Conservation (phyloP, 805 yeast genomes). For the Cyberlindnera americana region DNA sequence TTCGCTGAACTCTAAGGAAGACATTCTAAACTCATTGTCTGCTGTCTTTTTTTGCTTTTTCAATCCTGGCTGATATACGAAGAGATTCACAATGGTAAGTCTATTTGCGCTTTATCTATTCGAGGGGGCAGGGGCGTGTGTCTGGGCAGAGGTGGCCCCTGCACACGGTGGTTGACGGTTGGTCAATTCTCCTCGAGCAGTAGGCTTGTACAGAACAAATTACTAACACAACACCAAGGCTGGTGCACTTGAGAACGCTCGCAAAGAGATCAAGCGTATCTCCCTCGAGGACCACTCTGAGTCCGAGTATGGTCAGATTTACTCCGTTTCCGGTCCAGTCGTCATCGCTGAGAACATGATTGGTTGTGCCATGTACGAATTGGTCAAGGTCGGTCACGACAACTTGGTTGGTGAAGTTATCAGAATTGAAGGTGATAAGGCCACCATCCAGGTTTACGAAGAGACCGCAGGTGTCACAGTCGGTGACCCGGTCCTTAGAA, state of each 20-base stretch:
- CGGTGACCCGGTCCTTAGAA: conserved; percentile 97
- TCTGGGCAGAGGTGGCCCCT: no score
- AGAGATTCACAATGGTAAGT: no score
- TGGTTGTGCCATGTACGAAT: conserved; percentile 99
- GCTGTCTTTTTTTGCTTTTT: no score
- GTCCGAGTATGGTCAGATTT: conserved; percentile 81
- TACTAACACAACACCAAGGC: conserved; percentile 46
- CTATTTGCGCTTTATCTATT: no score
- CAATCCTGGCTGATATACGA: no score
- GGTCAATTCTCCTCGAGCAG: no score
- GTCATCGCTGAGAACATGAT: conserved; percentile 97
- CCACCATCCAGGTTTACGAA: conserved; percentile 98
- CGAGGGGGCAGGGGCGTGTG: no score
- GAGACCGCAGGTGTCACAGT: conserved; percentile 99
- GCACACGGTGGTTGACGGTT: no score
- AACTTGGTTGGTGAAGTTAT: conserved; percentile 97
- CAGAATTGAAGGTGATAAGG: conserved; percentile 94
- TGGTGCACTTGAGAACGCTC: conserved; percentile 96
- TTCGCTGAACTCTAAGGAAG: no score
- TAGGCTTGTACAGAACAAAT: no score
- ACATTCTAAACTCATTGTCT: no score
- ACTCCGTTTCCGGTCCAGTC: conserved; percentile 97
- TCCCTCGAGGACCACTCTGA: conserved; percentile 73
- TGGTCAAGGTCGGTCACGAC: conserved; percentile 97
- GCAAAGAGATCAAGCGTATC: conserved; percentile 85